These are phyloP conservation scores for Penicillium manginii DNA, from an alignment of 495 filamentous ascomycete genomes.

Conservation along the genomic window DNA sequence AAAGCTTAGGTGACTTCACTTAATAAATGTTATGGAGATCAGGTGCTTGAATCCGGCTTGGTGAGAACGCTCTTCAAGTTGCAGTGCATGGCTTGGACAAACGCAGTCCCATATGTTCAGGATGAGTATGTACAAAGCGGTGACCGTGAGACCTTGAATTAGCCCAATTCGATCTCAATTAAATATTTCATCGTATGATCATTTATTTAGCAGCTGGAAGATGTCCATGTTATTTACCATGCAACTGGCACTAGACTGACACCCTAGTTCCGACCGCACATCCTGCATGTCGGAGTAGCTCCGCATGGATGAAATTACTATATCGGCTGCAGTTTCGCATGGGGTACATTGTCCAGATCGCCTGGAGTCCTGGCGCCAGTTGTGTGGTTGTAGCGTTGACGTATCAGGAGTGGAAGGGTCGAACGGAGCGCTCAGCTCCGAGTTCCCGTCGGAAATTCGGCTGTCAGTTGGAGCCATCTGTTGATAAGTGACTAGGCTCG, in stretches of 20 bases:
- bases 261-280: slow-evolving; percentile 47
- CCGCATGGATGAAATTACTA: slow-evolving; percentile 34
- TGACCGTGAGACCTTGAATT: slow-evolving; percentile 1
- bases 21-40: slow-evolving; percentile 12
- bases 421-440: slow-evolving; percentile 10
- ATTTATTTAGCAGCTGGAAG: slow-evolving; percentile 45
- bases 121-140: slow-evolving; percentile 13
- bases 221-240: slow-evolving; percentile 45
- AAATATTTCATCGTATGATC: slow-evolving; percentile 13
- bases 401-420: slow-evolving; percentile 10
- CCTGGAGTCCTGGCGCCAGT: slow-evolving; percentile 8
- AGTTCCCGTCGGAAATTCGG: slow-evolving; percentile 15
- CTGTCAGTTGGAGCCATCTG: slow-evolving; percentile 14
- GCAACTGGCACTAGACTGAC: slow-evolving; percentile 36
- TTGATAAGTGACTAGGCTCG: slow-evolving; percentile 13
- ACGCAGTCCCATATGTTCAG: slow-evolving; percentile 13
- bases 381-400: slow-evolving; percentile 15
- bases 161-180: slow-evolving; percentile 11
- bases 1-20: slow-evolving; percentile 8
- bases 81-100: slow-evolving; percentile 13
- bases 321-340: slow-evolving; percentile 34
- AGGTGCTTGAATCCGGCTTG: slow-evolving; percentile 10
- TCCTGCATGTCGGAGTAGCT: slow-evolving; percentile 36
- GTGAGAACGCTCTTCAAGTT: slow-evolving; percentile 10
- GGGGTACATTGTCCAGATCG: slow-evolving; percentile 20